Conservation (phyloP, 129 eudicot species). For the Daucus carota region DH1_v3.0 NC_030386.2:14472501-14473000, state of each 20-base stretch:
- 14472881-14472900: background rate
- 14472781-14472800: too few relatives aligned
- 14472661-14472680: constrained; percentile 43
- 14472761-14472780: background rate
- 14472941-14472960: background rate
- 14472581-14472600: background rate
- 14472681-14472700: constrained; percentile 62
- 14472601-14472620: background rate
- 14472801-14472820: background rate
- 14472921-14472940: background rate
- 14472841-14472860: background rate
- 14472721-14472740: constrained; percentile 93
- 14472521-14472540: constrained; percentile 52
- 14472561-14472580: constrained; percentile 23
- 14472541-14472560: constrained; percentile 64
- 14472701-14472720: constrained; percentile 94
- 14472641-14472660: constrained; percentile 7
- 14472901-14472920: background rate
- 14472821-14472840: background rate
- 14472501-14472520: constrained; percentile 62
- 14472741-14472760: constrained; percentile 35
- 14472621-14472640: background rate
- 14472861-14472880: background rate
- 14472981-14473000: background rate
- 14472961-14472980: background rate